Evolutionary conservation across 768 basidiomycete species (phyloP).

Genomic region (Clathrus columnatus): DNA sequence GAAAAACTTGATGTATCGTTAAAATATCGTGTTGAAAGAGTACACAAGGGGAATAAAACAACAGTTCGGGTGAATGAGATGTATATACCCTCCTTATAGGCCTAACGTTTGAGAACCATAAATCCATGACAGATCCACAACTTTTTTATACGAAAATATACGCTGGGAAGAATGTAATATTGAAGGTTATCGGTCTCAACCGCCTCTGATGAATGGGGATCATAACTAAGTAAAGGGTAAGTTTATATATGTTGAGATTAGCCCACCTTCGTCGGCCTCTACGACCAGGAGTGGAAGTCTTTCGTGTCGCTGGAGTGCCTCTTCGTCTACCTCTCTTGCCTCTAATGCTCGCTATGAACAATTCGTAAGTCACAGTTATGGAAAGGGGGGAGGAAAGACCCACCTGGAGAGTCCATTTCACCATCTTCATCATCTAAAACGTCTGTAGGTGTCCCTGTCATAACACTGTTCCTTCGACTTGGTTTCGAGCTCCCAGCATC

Average conservation of each 20-base stretch:
- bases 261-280: not conserved
- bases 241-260: too few species aligned
- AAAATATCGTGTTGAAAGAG: not conserved
- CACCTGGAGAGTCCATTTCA: slow-evolving; percentile 26
- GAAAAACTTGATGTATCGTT: too few species aligned
- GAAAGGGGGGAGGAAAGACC: not conserved
- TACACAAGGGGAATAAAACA: not conserved
- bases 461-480: slow-evolving; percentile 56
- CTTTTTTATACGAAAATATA: too few species aligned
- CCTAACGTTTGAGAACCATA: too few species aligned
- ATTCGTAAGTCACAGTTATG: not conserved
- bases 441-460: slow-evolving; percentile 59
- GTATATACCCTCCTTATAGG: too few species aligned
- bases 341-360: not conserved
- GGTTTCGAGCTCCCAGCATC: slow-evolving; percentile 31
- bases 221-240: too few species aligned
- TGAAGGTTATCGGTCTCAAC: too few species aligned
- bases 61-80: too few species aligned
- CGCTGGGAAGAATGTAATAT: too few species aligned
- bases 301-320: slow-evolving; percentile 8
- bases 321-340: slow-evolving; percentile 10
- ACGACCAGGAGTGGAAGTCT: not conserved
- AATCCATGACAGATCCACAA: too few species aligned
- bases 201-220: too few species aligned
- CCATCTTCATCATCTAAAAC: slow-evolving; percentile 69